Percentiles rank a stretch among this genome's conserved stretches.
These are phyloP conservation scores for Hericium alpestre DNA, from an alignment of 768 basidiomycete genomes.

Conservation along the genomic window DNA sequence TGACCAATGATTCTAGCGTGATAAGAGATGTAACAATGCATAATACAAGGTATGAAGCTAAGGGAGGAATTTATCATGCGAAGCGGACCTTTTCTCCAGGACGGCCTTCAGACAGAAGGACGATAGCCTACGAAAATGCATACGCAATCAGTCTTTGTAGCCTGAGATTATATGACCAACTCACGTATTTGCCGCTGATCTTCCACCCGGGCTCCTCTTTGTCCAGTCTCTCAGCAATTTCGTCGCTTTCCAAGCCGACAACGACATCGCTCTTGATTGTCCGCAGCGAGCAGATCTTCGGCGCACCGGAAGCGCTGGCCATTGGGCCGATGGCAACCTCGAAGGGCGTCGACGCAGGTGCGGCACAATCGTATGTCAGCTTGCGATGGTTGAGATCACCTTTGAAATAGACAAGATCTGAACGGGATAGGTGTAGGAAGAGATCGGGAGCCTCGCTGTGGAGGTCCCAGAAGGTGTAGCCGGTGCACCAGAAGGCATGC, in stretches of 20 bases:
- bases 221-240: slow-evolving; percentile 69
- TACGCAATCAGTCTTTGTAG: neutral
- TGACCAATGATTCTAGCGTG: neutral
- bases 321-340: slow-evolving; percentile 87
- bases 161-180: slow-evolving; percentile 21
- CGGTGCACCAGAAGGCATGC: slow-evolving; percentile 93
- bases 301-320: slow-evolving; percentile 81
- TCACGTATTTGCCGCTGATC: slow-evolving; percentile 92
- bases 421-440: slow-evolving; percentile 83
- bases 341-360: slow-evolving; percentile 80
- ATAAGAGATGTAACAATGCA: neutral
- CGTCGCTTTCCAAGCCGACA: slow-evolving; percentile 72
- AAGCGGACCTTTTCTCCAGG: slow-evolving; percentile 85
- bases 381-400: slow-evolving; percentile 92
- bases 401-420: slow-evolving; percentile 90
- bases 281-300: slow-evolving; percentile 74
- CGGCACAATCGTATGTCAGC: slow-evolving; percentile 78
- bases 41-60: neutral
- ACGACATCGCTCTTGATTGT: slow-evolving; percentile 96
- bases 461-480: slow-evolving; percentile 87
- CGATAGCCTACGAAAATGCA: slow-evolving; percentile 53
- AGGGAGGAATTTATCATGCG: slow-evolving; percentile 25
- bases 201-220: slow-evolving; percentile 88
- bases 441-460: slow-evolving; percentile 79
- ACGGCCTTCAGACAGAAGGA: slow-evolving; percentile 78